These are phyloP conservation scores for Magnolia sinica DNA, from an alignment of 164 flowering plant species.

Conservation along the genomic window DNA sequence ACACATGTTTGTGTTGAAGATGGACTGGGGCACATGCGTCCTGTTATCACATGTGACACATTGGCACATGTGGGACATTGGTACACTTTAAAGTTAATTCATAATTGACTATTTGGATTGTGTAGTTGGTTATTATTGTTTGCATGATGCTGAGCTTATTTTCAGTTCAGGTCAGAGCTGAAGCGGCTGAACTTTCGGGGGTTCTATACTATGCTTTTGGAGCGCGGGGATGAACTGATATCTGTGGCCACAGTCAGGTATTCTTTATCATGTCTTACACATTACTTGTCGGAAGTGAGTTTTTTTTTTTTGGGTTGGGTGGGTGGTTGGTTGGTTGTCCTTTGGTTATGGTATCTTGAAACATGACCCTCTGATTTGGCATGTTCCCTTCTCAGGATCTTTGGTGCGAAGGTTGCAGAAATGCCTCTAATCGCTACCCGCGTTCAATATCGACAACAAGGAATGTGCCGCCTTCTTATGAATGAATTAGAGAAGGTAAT, in stretches of 20 bases:
- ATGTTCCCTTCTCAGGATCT: constrained; percentile 40
- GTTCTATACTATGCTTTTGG: constrained; percentile 73
- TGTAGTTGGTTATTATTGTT: not conserved
- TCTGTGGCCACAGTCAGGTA: constrained; percentile 76
- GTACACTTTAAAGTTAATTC: not conserved
- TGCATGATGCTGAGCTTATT: not conserved
- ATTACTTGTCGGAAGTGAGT: not conserved
- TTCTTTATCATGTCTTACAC: not conserved
- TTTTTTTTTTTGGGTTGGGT: not conserved
- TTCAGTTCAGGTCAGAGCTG: constrained; percentile 56
- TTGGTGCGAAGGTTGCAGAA: constrained; percentile 82
- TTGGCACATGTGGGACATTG: too few species aligned
- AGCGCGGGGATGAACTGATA: constrained; percentile 69
- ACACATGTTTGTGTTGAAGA: too few species aligned
- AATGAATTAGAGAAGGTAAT: constrained; percentile 52
- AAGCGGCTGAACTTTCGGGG: constrained; percentile 75
- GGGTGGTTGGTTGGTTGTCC: not conserved
- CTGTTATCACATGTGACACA: too few species aligned
- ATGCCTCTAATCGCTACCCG: constrained; percentile 83
- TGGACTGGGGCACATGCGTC: too few species aligned
- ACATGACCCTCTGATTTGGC: not conserved
- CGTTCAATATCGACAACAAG: constrained; percentile 65
- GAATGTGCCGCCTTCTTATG: constrained; percentile 85
- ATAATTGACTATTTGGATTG: not conserved
- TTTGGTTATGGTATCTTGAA: not conserved